A percentile compares a stretch with the other conserved stretches of the same genome.
phyloP scores from a whole-genome alignment of 2,329 filamentous ascomycete species.

The Geoglossum cookeanum region DNA sequence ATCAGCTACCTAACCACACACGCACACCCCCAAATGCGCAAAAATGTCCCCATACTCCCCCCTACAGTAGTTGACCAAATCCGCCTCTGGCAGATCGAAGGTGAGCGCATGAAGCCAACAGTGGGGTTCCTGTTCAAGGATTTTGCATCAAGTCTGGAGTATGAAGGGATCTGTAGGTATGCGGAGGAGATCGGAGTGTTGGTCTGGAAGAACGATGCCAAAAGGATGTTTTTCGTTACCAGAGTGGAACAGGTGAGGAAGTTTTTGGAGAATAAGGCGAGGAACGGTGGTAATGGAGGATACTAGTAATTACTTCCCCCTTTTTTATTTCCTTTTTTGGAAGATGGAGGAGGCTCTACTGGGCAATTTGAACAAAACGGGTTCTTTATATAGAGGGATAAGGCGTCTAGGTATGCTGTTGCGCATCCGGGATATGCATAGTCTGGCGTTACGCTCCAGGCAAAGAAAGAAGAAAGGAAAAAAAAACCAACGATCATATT shows the following conservation, averaged over 20 bases:
- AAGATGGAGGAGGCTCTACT: background rate
- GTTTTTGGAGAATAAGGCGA: conserved; percentile 52
- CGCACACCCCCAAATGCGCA: conserved; percentile 85
- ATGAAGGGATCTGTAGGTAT: conserved; percentile 33
- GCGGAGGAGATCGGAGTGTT: conserved; percentile 82
- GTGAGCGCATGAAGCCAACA: conserved; percentile 76
- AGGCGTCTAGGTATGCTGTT: background rate
- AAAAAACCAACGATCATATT: background rate
- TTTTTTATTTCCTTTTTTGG: background rate
- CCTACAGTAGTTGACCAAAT: conserved; percentile 97
- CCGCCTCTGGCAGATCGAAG: conserved; percentile 90
- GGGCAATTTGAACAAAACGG: too few species aligned
- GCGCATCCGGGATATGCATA: background rate
- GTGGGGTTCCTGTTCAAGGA: conserved; percentile 79
- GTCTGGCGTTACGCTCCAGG: background rate
- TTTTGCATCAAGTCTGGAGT: conserved; percentile 54
- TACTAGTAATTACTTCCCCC: background rate
- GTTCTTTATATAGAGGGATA: background rate
- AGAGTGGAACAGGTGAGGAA: conserved; percentile 74
- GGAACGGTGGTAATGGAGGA: conserved; percentile 13
- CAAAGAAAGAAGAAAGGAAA: background rate
- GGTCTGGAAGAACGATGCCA: conserved; percentile 65
- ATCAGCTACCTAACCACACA: conserved; percentile 83
- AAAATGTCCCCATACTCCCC: conserved; percentile 58
- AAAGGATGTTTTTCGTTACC: conserved; percentile 77